These are phyloP conservation scores for Colletotrichum gloeosporioides DNA, from an alignment of 2,329 filamentous ascomycete species.

Conservation along the genomic window DNA sequence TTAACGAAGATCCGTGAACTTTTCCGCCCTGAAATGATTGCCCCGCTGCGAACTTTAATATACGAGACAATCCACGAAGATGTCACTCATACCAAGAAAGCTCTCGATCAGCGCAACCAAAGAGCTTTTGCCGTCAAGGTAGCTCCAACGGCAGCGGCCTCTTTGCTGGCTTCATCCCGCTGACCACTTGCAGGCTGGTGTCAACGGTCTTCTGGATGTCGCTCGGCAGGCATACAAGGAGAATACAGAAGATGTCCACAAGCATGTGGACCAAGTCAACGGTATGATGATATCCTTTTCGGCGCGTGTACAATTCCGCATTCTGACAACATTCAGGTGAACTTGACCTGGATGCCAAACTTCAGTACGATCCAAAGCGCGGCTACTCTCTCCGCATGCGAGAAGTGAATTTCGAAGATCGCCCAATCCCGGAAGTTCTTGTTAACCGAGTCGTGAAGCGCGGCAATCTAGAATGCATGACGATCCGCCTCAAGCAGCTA, in stretches of 20 bases:
- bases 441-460: conserved; percentile 78
- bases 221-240: conserved; percentile 91
- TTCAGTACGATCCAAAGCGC: conserved; percentile 79
- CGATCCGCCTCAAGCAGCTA: conserved; percentile 80
- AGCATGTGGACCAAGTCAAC: conserved; percentile 71
- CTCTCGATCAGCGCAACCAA: conserved; percentile 88
- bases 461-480: conserved; percentile 85
- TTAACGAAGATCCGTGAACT: conserved; percentile 72
- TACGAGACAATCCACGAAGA: conserved; percentile 78
- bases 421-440: conserved; percentile 68
- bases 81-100: conserved; percentile 76
- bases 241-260: conserved; percentile 76
- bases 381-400: conserved; percentile 80
- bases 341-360: conserved; percentile 64
- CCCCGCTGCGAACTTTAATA: conserved; percentile 69
- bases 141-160: not conserved
- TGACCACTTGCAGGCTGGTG: conserved; percentile 63
- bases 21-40: conserved; percentile 68
- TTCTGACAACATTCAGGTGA: conserved; percentile 43
- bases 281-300: conserved; percentile 45
- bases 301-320: not conserved
- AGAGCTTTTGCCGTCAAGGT: conserved; percentile 87
- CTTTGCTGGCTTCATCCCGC: not conserved
- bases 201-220: conserved; percentile 87
- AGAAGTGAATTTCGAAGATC: conserved; percentile 65